phyloP scores from a whole-genome alignment of 2,329 filamentous ascomycete genomes.

The Thelonectria blattea region DNA sequence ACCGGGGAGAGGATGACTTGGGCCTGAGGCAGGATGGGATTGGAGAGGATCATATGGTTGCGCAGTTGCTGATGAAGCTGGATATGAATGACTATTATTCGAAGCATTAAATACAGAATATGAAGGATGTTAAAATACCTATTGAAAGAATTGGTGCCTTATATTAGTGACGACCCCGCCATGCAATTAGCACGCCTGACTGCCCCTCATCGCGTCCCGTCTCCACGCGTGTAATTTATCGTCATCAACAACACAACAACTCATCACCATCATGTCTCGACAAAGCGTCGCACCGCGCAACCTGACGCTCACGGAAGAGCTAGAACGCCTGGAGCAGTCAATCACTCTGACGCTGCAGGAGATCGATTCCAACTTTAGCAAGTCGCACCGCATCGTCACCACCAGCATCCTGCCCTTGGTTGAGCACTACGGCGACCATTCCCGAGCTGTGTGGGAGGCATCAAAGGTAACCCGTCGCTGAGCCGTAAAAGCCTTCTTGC shows the following conservation, averaged over 20 bases:
- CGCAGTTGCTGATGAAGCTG: conserved; percentile 70
- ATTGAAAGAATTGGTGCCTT: not conserved
- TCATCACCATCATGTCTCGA: conserved; percentile 54
- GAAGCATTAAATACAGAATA: conserved; percentile 27
- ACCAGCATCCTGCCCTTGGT: conserved; percentile 91
- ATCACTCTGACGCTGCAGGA: conserved; percentile 97
- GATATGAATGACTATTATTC: conserved; percentile 75
- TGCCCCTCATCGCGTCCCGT: conserved; percentile 47
- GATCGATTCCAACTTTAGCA: conserved; percentile 98
- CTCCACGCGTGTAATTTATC: conserved; percentile 34
- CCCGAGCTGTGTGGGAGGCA: conserved; percentile 92
- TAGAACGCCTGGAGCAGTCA: conserved; percentile 94
- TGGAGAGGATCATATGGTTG: conserved; percentile 64
- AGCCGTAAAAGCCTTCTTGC: not conserved
- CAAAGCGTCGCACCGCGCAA: conserved; percentile 56
- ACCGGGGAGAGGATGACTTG: conserved; percentile 38
- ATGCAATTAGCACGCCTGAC: not conserved
- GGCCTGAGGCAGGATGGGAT: conserved; percentile 47
- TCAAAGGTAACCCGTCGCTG: conserved; percentile 70
- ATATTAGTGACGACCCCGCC: conserved; percentile 20
- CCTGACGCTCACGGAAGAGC: conserved; percentile 88
- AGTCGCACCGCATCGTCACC: conserved; percentile 94
- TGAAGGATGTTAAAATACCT: not conserved
- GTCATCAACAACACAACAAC: conserved; percentile 23
- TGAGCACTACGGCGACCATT: conserved; percentile 94